These are phyloP conservation scores for Luvunga scandens DNA, from an alignment of 345 rosid genomes.

Conservation along the genomic window DNA sequence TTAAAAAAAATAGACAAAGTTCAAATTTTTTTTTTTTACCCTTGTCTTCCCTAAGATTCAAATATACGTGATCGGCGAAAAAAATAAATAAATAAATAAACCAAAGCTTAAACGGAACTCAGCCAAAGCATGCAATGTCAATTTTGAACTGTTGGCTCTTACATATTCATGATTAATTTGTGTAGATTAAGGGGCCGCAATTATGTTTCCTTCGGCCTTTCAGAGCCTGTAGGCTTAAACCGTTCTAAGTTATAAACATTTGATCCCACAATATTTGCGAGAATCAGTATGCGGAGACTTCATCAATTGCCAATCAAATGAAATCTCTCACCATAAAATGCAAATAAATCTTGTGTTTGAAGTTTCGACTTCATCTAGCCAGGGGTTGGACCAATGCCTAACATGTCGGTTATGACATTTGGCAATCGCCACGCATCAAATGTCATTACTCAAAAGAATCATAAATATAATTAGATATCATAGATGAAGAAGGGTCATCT, in stretches of 20 bases:
- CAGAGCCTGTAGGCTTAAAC: neutral
- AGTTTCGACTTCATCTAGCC: neutral
- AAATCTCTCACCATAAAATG: neutral
- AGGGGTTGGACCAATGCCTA: neutral
- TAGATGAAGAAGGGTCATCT: constrained; percentile 18
- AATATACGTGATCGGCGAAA: too few relatives aligned
- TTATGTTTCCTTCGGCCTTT: neutral
- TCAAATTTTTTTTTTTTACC: too few relatives aligned
- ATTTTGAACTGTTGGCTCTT: neutral
- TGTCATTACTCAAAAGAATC: constrained; percentile 3
- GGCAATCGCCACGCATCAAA: constrained; percentile 18
- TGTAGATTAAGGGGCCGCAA: neutral
- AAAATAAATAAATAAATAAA: too few relatives aligned
- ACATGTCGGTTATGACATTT: constrained; percentile 23
- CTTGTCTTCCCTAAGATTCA: too few relatives aligned
- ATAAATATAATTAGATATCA: neutral
- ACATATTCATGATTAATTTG: too few relatives aligned
- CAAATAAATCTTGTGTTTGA: neutral
- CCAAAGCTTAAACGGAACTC: too few relatives aligned
- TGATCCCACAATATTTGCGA: neutral
- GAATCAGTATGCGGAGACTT: neutral
- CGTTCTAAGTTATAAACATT: neutral
- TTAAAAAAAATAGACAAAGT: too few relatives aligned
- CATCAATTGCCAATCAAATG: neutral
- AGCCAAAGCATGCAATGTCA: too few relatives aligned